Conservation (phyloP, 305 asterid species). For the Withania somnifera region DNA sequence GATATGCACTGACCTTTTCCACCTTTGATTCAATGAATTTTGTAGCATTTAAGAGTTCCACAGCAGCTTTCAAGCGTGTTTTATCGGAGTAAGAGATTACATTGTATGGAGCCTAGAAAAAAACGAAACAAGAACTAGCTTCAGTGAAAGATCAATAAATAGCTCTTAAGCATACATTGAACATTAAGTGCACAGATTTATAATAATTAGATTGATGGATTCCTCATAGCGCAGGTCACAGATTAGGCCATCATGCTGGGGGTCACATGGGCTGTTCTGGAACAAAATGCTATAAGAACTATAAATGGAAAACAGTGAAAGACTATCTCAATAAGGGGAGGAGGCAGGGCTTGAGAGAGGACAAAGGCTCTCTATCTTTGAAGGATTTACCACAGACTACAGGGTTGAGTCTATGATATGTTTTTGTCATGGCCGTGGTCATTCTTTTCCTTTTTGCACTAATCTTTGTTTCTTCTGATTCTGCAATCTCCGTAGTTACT, state of each 20-base stretch:
- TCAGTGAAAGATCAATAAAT: neutral
- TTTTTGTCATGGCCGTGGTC: too few relatives aligned
- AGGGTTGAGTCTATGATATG: too few relatives aligned
- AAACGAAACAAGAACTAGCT: neutral
- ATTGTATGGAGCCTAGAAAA: constrained; percentile 65
- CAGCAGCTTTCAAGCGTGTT: constrained; percentile 82
- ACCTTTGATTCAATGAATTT: constrained; percentile 62
- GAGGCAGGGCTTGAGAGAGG: neutral
- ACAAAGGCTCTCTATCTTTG: neutral
- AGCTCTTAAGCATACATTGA: neutral
- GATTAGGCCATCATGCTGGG: neutral
- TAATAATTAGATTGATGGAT: too few relatives aligned
- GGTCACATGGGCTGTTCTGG: neutral
- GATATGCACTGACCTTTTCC: constrained; percentile 38
- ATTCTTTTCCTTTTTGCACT: too few relatives aligned
- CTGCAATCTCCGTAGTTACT: too few relatives aligned
- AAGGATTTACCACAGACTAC: neutral
- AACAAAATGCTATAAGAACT: neutral
- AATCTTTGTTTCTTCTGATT: too few relatives aligned
- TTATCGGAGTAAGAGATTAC: constrained; percentile 77
- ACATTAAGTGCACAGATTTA: neutral
- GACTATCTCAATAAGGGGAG: neutral
- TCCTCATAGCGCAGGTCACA: too few relatives aligned
- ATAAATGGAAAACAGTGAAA: neutral
- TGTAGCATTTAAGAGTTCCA: constrained; percentile 80